Percentiles rank a stretch among this genome's conserved stretches.
Conservation (phyloP, 768 basidiomycete genomes). For the Lentinus brumalis region DNA sequence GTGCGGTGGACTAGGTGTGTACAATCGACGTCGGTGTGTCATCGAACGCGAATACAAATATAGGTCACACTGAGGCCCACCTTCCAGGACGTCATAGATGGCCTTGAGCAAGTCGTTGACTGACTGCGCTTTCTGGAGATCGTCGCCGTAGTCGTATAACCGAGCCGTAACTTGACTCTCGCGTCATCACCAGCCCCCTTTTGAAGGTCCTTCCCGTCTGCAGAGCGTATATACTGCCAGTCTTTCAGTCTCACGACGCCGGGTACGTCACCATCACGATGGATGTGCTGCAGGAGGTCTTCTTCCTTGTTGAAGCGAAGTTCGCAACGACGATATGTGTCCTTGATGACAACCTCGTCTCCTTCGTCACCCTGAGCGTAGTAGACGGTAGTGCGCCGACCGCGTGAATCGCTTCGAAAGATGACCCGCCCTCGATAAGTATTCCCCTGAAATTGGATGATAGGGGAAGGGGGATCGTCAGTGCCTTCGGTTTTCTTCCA, state of each 20-base stretch:
- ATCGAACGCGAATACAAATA: neutral
- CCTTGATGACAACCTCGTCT: too few species aligned
- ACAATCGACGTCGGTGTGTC: neutral
- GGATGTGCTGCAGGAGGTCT: too few species aligned
- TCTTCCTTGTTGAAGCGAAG: neutral
- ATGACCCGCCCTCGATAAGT: neutral
- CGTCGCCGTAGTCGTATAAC: conserved; percentile 7
- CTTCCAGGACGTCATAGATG: conserved; percentile 12
- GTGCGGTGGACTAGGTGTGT: conserved; percentile 6
- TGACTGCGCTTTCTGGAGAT: neutral
- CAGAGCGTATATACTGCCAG: too few species aligned
- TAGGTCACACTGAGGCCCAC: neutral
- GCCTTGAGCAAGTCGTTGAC: conserved; percentile 20
- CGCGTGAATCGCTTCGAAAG: neutral
- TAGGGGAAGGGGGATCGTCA: too few species aligned
- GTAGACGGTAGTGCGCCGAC: neutral
- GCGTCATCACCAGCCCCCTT: neutral
- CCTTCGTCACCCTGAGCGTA: neutral
- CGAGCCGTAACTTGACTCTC: conserved; percentile 4
- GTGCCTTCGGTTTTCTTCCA: too few species aligned
- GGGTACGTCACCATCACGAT: too few species aligned
- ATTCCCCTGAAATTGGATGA: neutral
- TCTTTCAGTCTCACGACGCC: too few species aligned
- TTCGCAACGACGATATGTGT: too few species aligned
- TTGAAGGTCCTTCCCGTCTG: neutral